Base-by-base conservation (phyloP, 139 green algal genomes). In the Tetradesmus lagerheimii region DNA sequence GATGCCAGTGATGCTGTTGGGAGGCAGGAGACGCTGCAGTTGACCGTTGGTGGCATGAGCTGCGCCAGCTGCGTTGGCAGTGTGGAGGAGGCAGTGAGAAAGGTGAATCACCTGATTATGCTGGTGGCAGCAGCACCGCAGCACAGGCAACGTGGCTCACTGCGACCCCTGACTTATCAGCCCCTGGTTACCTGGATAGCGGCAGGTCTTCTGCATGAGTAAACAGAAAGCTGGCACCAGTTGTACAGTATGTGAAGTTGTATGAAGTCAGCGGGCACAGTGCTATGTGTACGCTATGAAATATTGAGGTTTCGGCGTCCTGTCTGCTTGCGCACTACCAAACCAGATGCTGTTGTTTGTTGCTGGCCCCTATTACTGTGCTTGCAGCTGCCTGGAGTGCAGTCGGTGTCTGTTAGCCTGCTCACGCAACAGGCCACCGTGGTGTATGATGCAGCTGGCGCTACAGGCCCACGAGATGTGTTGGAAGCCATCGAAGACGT, bases 21-120 rank as follows among this genome's bases (percentile, higher is more conserved):
- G 1, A 45, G 18, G 29, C 4, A 74, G 14, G 37, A 78, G 53
- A 84, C 86, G 62, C 34, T 90, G 37, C 14, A 81, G 15, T 86
- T 97, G 83, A 71, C 35, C 20, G 85, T 98, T 18, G 88, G 87
- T 18, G 97, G 97, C 88, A 98, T 99, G 96, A 97, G 94, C 0
- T 99, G 97, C 88, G 93, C 92, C 31, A 90, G 94, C 35, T 99
- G 97, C 94, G 93, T 92, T 4, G 71, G 71, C 29, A 91, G 91
- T 15, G 94, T 99, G 34, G 97, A 99, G 90, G 35, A 39, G 0
- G 94, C 92, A 25, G 91, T 98, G 34, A n/a, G 20, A 31, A 39
- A 92, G 79, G 86, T 86, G 41, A 81, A 47, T 38, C 6, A 71
- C 45, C 45, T 57, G 45, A 9, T 57, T 9, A 57, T 12, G 45